phyloP scores from a whole-genome alignment of 805 yeast species.

The Ogataea degrootiae region DNA sequence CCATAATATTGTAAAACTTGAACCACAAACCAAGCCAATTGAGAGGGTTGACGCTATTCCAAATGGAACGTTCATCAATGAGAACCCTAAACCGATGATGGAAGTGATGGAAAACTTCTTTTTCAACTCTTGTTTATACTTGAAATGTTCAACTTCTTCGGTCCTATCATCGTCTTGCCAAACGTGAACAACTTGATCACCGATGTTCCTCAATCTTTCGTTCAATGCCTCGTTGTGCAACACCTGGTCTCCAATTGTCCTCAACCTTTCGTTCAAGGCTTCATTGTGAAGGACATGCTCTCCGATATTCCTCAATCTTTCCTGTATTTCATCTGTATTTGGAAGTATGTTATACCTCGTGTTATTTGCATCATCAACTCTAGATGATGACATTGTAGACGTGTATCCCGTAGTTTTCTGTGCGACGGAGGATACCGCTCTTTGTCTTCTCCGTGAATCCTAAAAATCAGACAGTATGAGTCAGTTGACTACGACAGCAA shows the following conservation, averaged over 20 bases:
- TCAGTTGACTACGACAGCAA: too few species aligned
- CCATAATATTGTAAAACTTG: constrained; percentile 67
- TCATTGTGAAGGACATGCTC: constrained; percentile 4
- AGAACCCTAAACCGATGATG: constrained; percentile 72
- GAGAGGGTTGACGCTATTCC: constrained; percentile 72
- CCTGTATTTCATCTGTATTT: background rate
- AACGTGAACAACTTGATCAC: constrained; percentile 29
- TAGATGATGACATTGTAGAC: background rate
- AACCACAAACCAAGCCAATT: constrained; percentile 71
- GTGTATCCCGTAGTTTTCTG: background rate
- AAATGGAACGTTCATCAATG: constrained; percentile 77
- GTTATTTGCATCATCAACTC: background rate
- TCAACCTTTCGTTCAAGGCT: constrained; percentile 15
- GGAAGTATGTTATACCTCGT: background rate
- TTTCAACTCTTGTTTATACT: constrained; percentile 66
- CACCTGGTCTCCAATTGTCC: constrained; percentile 24
- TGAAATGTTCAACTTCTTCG: constrained; percentile 65
- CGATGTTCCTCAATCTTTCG: constrained; percentile 18
- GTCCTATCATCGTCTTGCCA: constrained; percentile 40
- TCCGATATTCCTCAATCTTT: constrained; percentile 2
- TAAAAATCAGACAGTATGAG: too few species aligned
- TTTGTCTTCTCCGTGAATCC: too few species aligned
- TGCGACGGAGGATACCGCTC: too few species aligned
- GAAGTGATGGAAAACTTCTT: constrained; percentile 65
- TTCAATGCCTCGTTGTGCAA: constrained; percentile 14